Evolutionary conservation across 2,329 filamentous ascomycete genomes (phyloP).

Genomic region (Sporothrix brunneoviolacea): DNA sequence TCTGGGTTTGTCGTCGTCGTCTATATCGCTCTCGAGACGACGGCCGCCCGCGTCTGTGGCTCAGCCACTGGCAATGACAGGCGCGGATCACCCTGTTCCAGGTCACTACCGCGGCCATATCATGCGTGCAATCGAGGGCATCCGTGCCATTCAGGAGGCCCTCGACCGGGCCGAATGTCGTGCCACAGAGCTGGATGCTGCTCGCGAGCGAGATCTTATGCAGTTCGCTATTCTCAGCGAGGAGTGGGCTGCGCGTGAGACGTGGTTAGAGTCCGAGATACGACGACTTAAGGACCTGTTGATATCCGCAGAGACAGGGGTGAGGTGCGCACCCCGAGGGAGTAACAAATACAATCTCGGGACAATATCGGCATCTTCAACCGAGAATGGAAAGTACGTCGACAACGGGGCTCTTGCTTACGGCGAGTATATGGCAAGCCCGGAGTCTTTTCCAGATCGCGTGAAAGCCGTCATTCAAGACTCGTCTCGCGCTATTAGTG

Average conservation of each 20-base stretch:
- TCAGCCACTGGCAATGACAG: not conserved
- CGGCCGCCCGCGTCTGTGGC: not conserved
- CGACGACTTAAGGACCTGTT: slow-evolving; percentile 32
- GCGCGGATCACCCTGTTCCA: slow-evolving; percentile 27
- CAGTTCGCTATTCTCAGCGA: slow-evolving; percentile 31
- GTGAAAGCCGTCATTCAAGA: not conserved
- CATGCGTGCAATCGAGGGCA: slow-evolving; percentile 31
- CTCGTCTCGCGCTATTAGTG: not conserved
- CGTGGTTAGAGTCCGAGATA: slow-evolving; percentile 33
- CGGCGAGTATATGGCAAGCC: not conserved
- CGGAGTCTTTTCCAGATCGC: not conserved
- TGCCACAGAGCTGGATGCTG: slow-evolving; percentile 23
- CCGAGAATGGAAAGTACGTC: not conserved
- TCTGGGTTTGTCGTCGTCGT: not conserved
- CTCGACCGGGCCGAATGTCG: slow-evolving; percentile 21
- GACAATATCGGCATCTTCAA: not conserved
- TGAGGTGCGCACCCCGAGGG: not conserved
- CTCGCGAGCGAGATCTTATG: slow-evolving; percentile 27
- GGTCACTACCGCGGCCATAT: slow-evolving; percentile 37
- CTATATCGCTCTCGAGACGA: not conserved
- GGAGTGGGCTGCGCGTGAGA: slow-evolving; percentile 34
- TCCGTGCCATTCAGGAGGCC: slow-evolving; percentile 23
- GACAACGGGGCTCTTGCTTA: no score
- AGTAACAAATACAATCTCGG: not conserved
- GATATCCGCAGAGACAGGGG: slow-evolving; percentile 14